Conservation (phyloP, 2,329 filamentous ascomycete genomes). For the Colletotrichum paranaense region DNA sequence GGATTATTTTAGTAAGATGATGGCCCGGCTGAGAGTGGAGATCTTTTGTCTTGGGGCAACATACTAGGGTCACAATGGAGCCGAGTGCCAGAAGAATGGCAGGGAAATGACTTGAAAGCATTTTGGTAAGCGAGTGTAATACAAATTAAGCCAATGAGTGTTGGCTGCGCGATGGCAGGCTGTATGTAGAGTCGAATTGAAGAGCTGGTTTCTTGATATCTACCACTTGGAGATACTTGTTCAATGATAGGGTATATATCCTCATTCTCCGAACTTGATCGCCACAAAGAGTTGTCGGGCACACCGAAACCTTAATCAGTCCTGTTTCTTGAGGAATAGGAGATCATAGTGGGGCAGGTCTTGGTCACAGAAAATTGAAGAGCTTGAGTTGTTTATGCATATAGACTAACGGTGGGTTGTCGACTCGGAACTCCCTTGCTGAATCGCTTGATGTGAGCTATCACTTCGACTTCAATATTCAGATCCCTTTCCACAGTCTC, state of each 20-base stretch:
- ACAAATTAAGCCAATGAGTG: neutral
- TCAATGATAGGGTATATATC: neutral
- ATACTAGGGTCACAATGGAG: neutral
- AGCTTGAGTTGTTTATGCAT: too few species aligned
- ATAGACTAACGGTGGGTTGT: too few species aligned
- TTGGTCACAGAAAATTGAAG: neutral
- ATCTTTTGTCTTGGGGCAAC: neutral
- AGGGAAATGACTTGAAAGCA: neutral
- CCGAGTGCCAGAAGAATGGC: neutral
- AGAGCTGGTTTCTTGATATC: neutral
- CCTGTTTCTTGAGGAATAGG: neutral
- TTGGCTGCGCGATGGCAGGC: neutral
- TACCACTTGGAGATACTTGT: neutral
- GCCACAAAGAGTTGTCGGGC: neutral
- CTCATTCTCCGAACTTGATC: neutral
- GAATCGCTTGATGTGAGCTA: neutral
- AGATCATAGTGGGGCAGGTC: neutral
- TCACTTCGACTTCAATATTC: neutral
- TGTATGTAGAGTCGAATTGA: neutral
- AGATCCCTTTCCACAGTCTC: neutral
- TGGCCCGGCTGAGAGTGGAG: fast-evolving
- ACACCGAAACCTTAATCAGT: neutral
- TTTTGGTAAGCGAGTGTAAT: neutral
- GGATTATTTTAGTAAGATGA: neutral
- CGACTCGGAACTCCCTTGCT: neutral